Evolutionary conservation across 2,329 filamentous ascomycete species (phyloP).

Genomic region (Ascochyta koolunga): DNA sequence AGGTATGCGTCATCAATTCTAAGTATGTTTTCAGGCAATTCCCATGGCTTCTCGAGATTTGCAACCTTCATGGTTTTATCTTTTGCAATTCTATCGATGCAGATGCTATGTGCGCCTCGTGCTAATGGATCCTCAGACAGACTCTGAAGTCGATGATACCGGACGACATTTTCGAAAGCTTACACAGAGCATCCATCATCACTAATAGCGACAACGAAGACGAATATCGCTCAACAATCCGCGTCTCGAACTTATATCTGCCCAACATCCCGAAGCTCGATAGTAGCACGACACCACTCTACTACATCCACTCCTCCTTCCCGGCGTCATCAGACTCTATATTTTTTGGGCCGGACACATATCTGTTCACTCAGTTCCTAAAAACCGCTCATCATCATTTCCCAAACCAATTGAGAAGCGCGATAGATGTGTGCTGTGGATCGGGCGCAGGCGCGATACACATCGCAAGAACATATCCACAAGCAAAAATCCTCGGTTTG

Average conservation of each 20-base stretch:
- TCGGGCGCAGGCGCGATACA: constrained; percentile 35
- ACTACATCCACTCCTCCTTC: constrained; percentile 34
- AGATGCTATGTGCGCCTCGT: neutral
- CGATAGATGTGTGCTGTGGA: constrained; percentile 33
- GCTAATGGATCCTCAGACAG: constrained; percentile 14
- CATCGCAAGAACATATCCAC: constrained; percentile 24
- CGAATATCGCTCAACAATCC: constrained; percentile 24
- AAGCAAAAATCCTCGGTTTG: constrained; percentile 25
- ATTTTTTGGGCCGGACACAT: constrained; percentile 34
- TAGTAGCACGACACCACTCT: constrained; percentile 9
- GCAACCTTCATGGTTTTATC: too few species aligned
- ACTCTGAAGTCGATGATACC: constrained; percentile 21
- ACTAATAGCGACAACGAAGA: neutral
- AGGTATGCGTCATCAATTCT: constrained; percentile 12
- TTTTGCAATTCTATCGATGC: too few species aligned
- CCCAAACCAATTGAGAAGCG: constrained; percentile 10
- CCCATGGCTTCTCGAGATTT: neutral
- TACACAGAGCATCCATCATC: constrained; percentile 18
- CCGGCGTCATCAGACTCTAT: constrained; percentile 29
- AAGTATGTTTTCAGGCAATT: neutral
- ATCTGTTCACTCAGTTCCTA: constrained; percentile 30
- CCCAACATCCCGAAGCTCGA: constrained; percentile 5
- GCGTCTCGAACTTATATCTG: constrained; percentile 33
- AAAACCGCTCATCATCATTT: constrained; percentile 18
- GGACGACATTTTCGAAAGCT: constrained; percentile 16